These are phyloP conservation scores for Atkinsonella hypoxylon DNA, from an alignment of 2,329 filamentous ascomycete genomes.

Conservation along the genomic window DNA sequence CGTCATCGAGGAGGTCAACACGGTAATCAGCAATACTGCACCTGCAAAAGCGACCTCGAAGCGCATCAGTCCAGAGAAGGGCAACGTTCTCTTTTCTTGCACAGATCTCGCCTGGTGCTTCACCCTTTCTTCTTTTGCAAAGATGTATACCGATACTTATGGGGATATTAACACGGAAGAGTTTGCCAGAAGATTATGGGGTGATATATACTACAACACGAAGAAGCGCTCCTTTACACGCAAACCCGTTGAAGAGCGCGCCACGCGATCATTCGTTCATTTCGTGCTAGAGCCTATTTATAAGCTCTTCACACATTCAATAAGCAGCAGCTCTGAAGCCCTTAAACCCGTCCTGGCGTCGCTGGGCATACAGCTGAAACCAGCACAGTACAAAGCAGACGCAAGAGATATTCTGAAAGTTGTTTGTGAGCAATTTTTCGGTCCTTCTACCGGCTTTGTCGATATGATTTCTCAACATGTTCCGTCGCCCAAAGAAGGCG, in stretches of 20 bases:
- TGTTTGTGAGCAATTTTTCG: conserved; percentile 93
- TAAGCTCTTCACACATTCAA: conserved; percentile 91
- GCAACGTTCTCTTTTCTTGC: conserved; percentile 95
- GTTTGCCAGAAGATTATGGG: conserved; percentile 81
- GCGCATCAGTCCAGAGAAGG: conserved; percentile 87
- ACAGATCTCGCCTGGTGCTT: conserved; percentile 95
- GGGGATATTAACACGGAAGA: conserved; percentile 70
- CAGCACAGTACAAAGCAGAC: conserved; percentile 82
- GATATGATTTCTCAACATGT: conserved; percentile 90
- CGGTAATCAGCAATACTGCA: conserved; percentile 76
- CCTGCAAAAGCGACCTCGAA: conserved; percentile 69
- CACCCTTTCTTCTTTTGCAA: conserved; percentile 83
- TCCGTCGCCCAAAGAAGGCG: conserved; percentile 72
- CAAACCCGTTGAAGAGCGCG: conserved; percentile 68
- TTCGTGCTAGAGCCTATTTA: conserved; percentile 96
- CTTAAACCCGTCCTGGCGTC: conserved; percentile 66
- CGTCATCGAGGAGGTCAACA: conserved; percentile 97
- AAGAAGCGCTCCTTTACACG: conserved; percentile 82
- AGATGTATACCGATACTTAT: conserved; percentile 89
- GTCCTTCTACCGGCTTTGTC: conserved; percentile 77
- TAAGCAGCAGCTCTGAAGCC: conserved; percentile 80
- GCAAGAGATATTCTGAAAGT: conserved; percentile 79
- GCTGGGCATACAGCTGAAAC: conserved; percentile 78
- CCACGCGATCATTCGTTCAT: conserved; percentile 81
- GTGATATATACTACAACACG: conserved; percentile 93